Percentiles rank a stretch among this genome's conserved stretches.
phyloP scores from a whole-genome alignment of 2,329 filamentous ascomycete species.

The Colletotrichum sp. region DNA sequence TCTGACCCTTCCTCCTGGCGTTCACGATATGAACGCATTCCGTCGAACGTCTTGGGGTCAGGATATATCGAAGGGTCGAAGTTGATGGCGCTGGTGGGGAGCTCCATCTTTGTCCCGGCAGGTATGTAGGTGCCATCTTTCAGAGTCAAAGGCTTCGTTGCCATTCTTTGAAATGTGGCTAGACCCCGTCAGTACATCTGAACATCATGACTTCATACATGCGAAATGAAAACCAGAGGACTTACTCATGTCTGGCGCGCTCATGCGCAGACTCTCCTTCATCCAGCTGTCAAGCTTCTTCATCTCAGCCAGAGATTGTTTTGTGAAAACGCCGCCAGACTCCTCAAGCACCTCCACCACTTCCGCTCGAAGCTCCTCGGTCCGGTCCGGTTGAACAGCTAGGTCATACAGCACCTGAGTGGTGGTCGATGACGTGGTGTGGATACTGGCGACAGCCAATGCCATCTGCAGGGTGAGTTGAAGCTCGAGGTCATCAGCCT shows the following conservation, averaged over 20 bases:
- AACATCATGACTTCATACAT: not conserved
- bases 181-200: not conserved
- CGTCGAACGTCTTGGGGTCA: slow-evolving; percentile 48
- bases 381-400: slow-evolving; percentile 50
- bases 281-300: slow-evolving; percentile 45
- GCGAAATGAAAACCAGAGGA: slow-evolving; percentile 22
- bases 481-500: not conserved
- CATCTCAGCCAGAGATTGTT: slow-evolving; percentile 36
- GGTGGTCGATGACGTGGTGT: slow-evolving; percentile 50
- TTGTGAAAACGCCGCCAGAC: slow-evolving; percentile 34
- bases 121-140: slow-evolving; percentile 31
- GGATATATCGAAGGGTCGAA: slow-evolving; percentile 39
- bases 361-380: slow-evolving; percentile 56
- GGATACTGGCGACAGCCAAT: slow-evolving; percentile 36
- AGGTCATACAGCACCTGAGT: slow-evolving; percentile 54
- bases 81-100: slow-evolving; percentile 38
- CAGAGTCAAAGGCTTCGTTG: slow-evolving; percentile 52
- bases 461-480: not conserved
- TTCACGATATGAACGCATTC: slow-evolving; percentile 50
- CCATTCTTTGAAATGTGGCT: slow-evolving; percentile 28
- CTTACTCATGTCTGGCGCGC: slow-evolving; percentile 30
- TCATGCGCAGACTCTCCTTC: slow-evolving; percentile 38
- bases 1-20: slow-evolving; percentile 28
- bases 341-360: slow-evolving; percentile 40
- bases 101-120: slow-evolving; percentile 44